Base-by-base conservation (phyloP, 768 basidiomycete genomes). In the Pleurotus giganteus region DNA sequence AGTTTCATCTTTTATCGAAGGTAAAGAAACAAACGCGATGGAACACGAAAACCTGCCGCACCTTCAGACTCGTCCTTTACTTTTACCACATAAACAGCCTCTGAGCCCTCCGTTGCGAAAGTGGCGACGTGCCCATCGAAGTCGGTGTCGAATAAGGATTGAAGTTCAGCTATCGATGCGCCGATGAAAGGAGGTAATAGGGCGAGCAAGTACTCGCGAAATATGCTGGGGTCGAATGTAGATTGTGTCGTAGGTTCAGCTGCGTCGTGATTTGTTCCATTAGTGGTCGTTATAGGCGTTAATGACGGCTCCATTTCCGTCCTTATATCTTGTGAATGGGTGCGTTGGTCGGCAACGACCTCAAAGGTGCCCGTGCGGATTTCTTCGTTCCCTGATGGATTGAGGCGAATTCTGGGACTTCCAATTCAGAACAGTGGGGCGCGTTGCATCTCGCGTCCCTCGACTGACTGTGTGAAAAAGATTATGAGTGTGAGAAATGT, bases 181-280 rank as follows among this genome's bases (percentile, higher is more conserved):
- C 84, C 91, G n/a, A 95, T 78, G 1, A 93, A 79, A 9, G 91
- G 88, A 1, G 93, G 92, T 2, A 95, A 74, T 21, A 95, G 75
- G 1, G 82, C 74, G 37, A 81, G 72, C 27, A 94, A 75, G 70
- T 93, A 94, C 7, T 77, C 71, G 56, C 79, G 82, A 66, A 94
- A 91, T 54, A 86, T 69, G 26, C 79, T 74, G 8, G 86, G 67
- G 69, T 94, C 90, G 67, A 91, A 91, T 29, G 77, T 65, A 11
- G 71, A 28, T 8, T 7, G 52, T 29, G 67, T 46, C 4, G 60
- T 62, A 55, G 66, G 67, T 45, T 63, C 57, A 37, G 67, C 52
- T 47, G 65, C 50, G 27, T 64, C 65, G 39, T 68, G 56, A 50
- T 60, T 57, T 12, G 62, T 46, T 43, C 70, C 72, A 57, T 71